Conservation (phyloP, 2,329 filamentous ascomycete genomes). For the Hawksworthiomyces lignivorus region DNA sequence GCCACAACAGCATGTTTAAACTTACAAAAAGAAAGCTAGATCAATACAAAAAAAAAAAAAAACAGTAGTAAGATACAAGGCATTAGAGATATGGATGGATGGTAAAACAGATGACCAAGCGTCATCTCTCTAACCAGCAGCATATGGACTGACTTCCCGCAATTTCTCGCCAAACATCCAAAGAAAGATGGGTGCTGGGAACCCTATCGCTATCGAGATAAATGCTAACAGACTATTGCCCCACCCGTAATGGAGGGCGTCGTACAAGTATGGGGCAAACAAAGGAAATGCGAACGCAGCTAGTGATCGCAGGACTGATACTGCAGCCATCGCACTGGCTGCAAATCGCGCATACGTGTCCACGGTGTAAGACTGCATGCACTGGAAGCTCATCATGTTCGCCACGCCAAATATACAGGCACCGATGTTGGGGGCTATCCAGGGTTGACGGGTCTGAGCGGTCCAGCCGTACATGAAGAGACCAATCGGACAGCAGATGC, state of each 20-base stretch:
- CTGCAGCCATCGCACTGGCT: conserved; percentile 36
- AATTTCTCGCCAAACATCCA: conserved; percentile 36
- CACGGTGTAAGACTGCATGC: conserved; percentile 38
- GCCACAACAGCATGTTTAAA: too few relatives aligned
- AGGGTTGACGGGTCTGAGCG: conserved; percentile 33
- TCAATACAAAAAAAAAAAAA: too few relatives aligned
- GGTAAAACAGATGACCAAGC: too few relatives aligned
- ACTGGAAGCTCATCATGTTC: conserved; percentile 34
- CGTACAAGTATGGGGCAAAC: conserved; percentile 40
- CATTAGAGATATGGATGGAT: too few relatives aligned
- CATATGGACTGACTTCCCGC: too few relatives aligned
- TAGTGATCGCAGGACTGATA: conserved; percentile 37
- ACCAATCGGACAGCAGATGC: conserved; percentile 33
- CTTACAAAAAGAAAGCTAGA: too few relatives aligned
- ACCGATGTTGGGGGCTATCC: conserved; percentile 39
- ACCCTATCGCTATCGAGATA: conserved; percentile 31
- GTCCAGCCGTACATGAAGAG: conserved; percentile 40
- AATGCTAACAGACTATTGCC: conserved; percentile 36
- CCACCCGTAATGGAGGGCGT: conserved; percentile 31
- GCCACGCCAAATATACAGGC: conserved; percentile 29
- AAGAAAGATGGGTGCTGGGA: conserved; percentile 35
- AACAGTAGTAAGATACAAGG: too few relatives aligned
- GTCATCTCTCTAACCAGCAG: too few relatives aligned
- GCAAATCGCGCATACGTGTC: conserved; percentile 39
- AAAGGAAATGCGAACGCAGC: conserved; percentile 46